Base-by-base conservation (phyloP, 768 basidiomycete genomes). In the Mycena vulgaris region DNA sequence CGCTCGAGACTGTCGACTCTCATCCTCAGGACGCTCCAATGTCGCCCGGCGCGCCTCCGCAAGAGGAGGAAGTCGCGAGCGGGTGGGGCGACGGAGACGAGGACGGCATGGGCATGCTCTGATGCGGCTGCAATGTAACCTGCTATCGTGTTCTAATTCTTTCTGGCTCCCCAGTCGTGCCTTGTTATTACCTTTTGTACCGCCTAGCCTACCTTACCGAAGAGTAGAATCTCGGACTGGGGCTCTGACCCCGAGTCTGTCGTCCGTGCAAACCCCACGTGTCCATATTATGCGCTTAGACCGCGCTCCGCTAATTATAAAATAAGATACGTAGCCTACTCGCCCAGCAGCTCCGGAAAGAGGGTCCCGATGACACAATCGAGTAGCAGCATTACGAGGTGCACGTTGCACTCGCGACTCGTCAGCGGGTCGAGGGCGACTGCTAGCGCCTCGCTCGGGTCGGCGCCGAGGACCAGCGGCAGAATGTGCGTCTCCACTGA, bases 11-110 rank as follows among this genome's bases (percentile, higher is more conserved):
- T 55, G 28, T 45, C 14, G 65, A 69, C 39, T 23, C 60, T 48
- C 74, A 69, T 56, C 73, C 76, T 45, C 73, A 80, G 70, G 79
- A 74, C 31, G 69, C 74, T 53, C 68, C 68, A 16, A 80, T 78
- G 28, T 82, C 83, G 19, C 81, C 79, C 49, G 83, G 76, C 25
- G n/a, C n/a, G n/a, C 39, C n/a, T 39, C 67, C 76, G 31, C 78
- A 86, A 39, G 92, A 92, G 68, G 92, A 92, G 75, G 92, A 90
- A 8, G 84, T 89, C 7, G 89, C 89, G 5, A 90, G 87, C 73
- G 91, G 92, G 27, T 93, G 93, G 92, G 93, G 92, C n/a, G 90
- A 85, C 60, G 87, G 87, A 28, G 89, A 84, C 47, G 89, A 90
- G 58, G 92, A 88, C 62, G 92, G 89, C 51, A 93, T 94, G 91